Base-by-base conservation (phyloP, 768 basidiomycete genomes). In the Nidularia sp. region DNA sequence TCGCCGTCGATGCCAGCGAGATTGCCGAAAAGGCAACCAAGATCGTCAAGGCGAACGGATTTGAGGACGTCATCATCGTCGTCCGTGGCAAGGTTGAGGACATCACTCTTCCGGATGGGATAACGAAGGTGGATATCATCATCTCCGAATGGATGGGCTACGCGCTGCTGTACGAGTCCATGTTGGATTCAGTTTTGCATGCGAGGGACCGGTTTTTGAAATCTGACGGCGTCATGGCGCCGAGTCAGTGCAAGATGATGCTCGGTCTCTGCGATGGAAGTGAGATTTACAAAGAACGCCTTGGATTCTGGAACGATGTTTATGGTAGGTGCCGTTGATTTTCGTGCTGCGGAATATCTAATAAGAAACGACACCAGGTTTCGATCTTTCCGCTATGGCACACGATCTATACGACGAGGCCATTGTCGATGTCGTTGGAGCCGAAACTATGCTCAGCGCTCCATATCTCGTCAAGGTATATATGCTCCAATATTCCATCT, bases 71-170 rank as follows among this genome's bases (percentile, higher is more conserved):
- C 29, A 90, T 98, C 62, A 90, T 85, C 59, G 93, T 98, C 42
- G 83, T 98, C 51, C 85, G 79, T 47, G 93, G 93, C 29, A 97
- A 96, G 66, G 81, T 98, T 25, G 96, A 99, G 69, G 85, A 94
- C 18, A 86, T 98, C 52, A 66, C 59, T 5, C 73, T 98, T 1
- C 93, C 91, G 1, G 84, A 86, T 48, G 81, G 70, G 49, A 71
- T 87, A 47, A 73, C 79, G 7, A 75, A 90, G 49, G 96, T 98
- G 22, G 96, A 99, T 66, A 81, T 99, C 53, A 94, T 99, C 66
- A 75, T 98, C 48, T 95, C 93, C 3, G 96, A 99, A 68, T 98
- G 96, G 96, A 98, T 98, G 96, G 93, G 86, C 12, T 93, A 92
- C 61, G 87, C 86, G 1, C 73, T 93, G 22, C 78, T 98, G 18